Evolutionary conservation across 2,329 filamentous ascomycete genomes (phyloP).

Genomic region (Leptographium wingfieldii): DNA sequence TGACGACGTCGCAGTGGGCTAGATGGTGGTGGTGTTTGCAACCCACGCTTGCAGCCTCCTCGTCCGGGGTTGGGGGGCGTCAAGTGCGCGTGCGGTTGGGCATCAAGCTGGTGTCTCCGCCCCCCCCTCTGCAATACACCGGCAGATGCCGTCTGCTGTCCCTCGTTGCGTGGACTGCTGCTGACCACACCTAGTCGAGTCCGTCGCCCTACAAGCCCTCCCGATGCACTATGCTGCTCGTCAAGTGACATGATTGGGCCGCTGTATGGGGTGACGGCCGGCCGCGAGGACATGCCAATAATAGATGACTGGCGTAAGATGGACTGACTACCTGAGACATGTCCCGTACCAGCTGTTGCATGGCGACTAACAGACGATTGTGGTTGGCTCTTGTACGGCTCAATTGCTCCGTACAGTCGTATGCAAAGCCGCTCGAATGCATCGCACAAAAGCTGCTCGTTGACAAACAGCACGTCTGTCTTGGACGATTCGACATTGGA

Average conservation of each 20-base stretch:
- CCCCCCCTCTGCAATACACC: neutral
- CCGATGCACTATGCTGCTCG: neutral
- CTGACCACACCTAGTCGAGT: neutral
- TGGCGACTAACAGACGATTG: neutral
- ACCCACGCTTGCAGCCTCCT: neutral
- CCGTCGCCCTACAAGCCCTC: neutral
- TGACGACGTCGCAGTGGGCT: neutral
- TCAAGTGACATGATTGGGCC: neutral
- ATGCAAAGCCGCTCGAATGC: slow-evolving; percentile 33
- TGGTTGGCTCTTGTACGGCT: neutral
- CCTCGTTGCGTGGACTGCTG: neutral
- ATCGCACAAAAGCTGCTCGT: slow-evolving; percentile 34
- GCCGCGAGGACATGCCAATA: neutral
- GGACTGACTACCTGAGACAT: neutral
- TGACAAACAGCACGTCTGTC: slow-evolving; percentile 55
- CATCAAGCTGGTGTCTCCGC: neutral
- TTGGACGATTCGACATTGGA: slow-evolving; percentile 60
- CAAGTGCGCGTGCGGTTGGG: neutral
- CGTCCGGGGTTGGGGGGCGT: neutral
- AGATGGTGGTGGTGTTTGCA: slow-evolving; percentile 9
- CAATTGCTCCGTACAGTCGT: slow-evolving; percentile 22
- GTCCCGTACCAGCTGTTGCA: neutral
- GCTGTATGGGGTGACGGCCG: neutral
- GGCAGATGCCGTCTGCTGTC: neutral
- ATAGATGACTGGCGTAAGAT: neutral